These are phyloP conservation scores for Neohortaea acidophila DNA, from an alignment of 495 filamentous ascomycete genomes.

Conservation along the genomic window DNA sequence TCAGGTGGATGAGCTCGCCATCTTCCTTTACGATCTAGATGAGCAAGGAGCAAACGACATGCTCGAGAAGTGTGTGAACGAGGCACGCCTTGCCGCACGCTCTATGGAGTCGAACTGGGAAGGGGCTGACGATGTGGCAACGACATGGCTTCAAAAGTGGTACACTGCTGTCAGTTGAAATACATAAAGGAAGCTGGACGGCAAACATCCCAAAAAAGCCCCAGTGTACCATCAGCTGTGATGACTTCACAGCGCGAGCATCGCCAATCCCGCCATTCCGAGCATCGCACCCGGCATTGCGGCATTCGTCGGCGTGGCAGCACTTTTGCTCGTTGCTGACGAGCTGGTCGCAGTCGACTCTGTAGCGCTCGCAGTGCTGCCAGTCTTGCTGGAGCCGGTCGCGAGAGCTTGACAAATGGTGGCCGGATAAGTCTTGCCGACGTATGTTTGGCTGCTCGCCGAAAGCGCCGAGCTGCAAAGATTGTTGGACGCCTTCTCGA, in stretches of 20 bases:
- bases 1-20: conserved; percentile 33
- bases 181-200: background rate
- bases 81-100: conserved; percentile 17
- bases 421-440: background rate
- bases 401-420: conserved; percentile 6
- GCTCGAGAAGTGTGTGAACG: conserved; percentile 18
- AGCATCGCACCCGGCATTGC: conserved; percentile 7
- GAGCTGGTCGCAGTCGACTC: background rate
- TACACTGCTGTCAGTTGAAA: conserved; percentile 8
- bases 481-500: conserved; percentile 7
- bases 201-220: background rate
- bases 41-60: conserved; percentile 20
- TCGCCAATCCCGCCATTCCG: conserved; percentile 15
- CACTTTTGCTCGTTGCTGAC: conserved; percentile 1
- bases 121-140: conserved; percentile 25
- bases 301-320: conserved; percentile 9
- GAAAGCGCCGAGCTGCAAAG: conserved; percentile 9
- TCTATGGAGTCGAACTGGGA: conserved; percentile 19
- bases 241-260: conserved; percentile 4
- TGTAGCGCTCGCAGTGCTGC: conserved; percentile 10
- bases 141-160: conserved; percentile 27
- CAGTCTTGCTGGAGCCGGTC: conserved; percentile 2
- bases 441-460: background rate
- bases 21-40: conserved; percentile 38
- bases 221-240: background rate